Evolutionary conservation across 441 rosid genomes (phyloP).

Genomic region (Adansonia gregorii): DNA sequence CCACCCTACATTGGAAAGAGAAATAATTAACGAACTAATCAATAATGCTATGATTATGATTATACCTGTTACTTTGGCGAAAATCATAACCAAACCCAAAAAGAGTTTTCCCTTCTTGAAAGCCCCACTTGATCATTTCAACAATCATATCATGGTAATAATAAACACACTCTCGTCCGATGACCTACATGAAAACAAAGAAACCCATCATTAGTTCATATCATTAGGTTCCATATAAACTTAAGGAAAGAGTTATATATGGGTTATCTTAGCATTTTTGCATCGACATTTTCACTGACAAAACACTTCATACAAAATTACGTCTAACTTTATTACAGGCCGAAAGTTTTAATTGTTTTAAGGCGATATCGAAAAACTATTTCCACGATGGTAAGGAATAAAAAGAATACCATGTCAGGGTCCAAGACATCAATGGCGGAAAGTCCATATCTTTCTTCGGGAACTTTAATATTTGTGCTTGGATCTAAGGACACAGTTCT

Average conservation of each 20-base stretch:
- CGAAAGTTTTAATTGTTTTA: neutral
- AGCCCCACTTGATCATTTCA: slow-evolving; percentile 94
- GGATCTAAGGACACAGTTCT: slow-evolving; percentile 68
- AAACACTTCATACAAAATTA: neutral
- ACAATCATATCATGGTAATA: slow-evolving; percentile 96
- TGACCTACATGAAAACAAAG: slow-evolving; percentile 46
- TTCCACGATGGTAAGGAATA: neutral
- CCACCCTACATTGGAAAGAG: neutral
- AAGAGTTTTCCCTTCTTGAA: slow-evolving; percentile 88
- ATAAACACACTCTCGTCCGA: slow-evolving; percentile 81
- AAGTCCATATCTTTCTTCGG: slow-evolving; percentile 91
- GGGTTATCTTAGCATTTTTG: neutral
- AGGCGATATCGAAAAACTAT: neutral
- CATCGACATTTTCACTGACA: neutral
- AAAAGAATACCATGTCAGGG: slow-evolving; percentile 77
- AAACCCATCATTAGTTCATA: slow-evolving; percentile 20
- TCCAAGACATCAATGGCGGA: slow-evolving; percentile 87
- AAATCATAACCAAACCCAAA: slow-evolving; percentile 98
- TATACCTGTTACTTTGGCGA: slow-evolving; percentile 93
- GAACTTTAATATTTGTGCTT: slow-evolving; percentile 66
- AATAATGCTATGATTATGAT: neutral
- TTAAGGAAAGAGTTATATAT: slow-evolving; percentile 10
- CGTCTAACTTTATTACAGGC: neutral
- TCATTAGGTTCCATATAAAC: neutral
- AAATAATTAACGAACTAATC: neutral